Percentiles rank a stretch among this genome's conserved stretches.
phyloP scores from a whole-genome alignment of 2,329 filamentous ascomycete genomes.

The Rhytidhysteron rufulum region DNA sequence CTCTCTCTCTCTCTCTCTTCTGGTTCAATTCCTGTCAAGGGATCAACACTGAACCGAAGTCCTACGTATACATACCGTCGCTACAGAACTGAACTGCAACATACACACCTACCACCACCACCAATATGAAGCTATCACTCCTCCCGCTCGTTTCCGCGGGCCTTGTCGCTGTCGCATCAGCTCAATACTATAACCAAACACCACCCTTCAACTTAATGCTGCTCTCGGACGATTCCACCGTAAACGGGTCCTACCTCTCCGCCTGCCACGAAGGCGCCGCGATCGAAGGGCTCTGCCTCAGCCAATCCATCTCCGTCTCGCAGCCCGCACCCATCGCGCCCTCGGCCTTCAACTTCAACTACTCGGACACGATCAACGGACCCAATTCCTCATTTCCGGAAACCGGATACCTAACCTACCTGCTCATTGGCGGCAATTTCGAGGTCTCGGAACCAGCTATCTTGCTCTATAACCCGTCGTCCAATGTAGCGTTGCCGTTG shows the following conservation, averaged over 20 bases:
- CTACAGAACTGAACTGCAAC: no score
- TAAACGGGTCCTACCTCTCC: slow-evolving; percentile 37
- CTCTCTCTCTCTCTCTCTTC: no score
- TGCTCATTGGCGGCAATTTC: slow-evolving; percentile 33
- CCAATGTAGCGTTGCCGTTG: slow-evolving; percentile 42
- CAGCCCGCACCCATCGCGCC: slow-evolving; percentile 14
- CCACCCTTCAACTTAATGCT: slow-evolving; percentile 43
- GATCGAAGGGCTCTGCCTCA: slow-evolving; percentile 45
- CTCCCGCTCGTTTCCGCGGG: slow-evolving; percentile 14
- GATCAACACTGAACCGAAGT: no score
- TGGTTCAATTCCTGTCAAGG: no score
- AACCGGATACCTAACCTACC: slow-evolving; percentile 40
- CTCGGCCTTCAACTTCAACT: slow-evolving; percentile 32
- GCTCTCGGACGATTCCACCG: slow-evolving; percentile 32
- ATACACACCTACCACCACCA: no score
- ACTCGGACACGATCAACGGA: slow-evolving; percentile 19
- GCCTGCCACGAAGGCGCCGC: slow-evolving; percentile 48
- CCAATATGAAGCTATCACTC: slow-evolving; percentile 16
- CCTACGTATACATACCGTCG: no score
- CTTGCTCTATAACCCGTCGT: slow-evolving; percentile 34
- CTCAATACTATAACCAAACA: slow-evolving; percentile 38
- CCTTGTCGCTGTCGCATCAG: slow-evolving; percentile 19
- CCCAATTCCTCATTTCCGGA: slow-evolving; percentile 13
- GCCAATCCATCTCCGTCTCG: slow-evolving; percentile 14
- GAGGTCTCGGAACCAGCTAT: slow-evolving; percentile 31